Evolutionary conservation across 2,329 filamentous ascomycete species (phyloP).

Genomic region (Stenocarpella maydis): DNA sequence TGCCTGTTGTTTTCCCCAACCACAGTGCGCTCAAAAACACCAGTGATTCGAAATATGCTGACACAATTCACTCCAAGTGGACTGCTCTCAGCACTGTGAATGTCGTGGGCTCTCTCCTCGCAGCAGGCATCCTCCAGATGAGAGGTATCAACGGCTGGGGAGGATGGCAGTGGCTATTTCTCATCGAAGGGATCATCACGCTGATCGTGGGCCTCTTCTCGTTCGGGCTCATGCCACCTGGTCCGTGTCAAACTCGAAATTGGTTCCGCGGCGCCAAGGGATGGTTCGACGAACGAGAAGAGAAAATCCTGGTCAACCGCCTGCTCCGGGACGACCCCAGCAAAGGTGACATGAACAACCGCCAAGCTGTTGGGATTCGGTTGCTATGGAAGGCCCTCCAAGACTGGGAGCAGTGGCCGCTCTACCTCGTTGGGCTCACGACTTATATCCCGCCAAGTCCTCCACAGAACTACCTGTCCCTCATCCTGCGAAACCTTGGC

Average conservation of each 20-base stretch:
- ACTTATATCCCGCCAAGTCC: slow-evolving; percentile 53
- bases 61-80: slow-evolving; percentile 66
- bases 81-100: slow-evolving; percentile 66
- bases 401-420: slow-evolving; percentile 69
- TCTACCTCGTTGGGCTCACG: slow-evolving; percentile 62
- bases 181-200: slow-evolving; percentile 59
- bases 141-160: slow-evolving; percentile 59
- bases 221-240: slow-evolving; percentile 55
- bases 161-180: slow-evolving; percentile 51
- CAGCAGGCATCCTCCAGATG: slow-evolving; percentile 62
- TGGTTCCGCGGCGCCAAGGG: slow-evolving; percentile 66
- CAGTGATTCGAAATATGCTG: slow-evolving; percentile 3
- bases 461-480: slow-evolving; percentile 54
- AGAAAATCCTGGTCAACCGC: slow-evolving; percentile 69
- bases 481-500: slow-evolving; percentile 52
- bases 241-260: slow-evolving; percentile 58
- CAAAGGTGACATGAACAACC: slow-evolving; percentile 69
- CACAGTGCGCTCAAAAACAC: slow-evolving; percentile 46
- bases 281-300: slow-evolving; percentile 69
- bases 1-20: neutral
- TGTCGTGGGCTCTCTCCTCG: slow-evolving; percentile 61
- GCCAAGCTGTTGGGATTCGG: slow-evolving; percentile 55
- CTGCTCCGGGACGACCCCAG: slow-evolving; percentile 67
- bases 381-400: slow-evolving; percentile 59
- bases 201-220: slow-evolving; percentile 53